Evolutionary conservation across 306 rosid species (phyloP).

Genomic region (apple (Malus domestica)): ASM211411v1 NC_041797.1:20921001-20921500

Average conservation of each 20-base stretch:
- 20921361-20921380: neutral
- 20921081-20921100: constrained; percentile 8
- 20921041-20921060: constrained; percentile 7
- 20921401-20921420: neutral
- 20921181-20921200: constrained; percentile 4
- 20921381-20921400: too few relatives aligned
- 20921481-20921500: neutral
- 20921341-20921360: neutral
- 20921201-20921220: constrained; percentile 9
- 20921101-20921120: constrained; percentile 9
- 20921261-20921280: constrained; percentile 33
- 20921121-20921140: constrained; percentile 2
- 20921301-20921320: neutral
- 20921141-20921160: neutral
- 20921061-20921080: constrained; percentile 9
- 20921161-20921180: constrained; percentile 1
- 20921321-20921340: neutral
- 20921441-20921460: neutral
- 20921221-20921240: constrained; percentile 16
- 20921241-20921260: constrained; percentile 31
- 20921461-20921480: neutral
- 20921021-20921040: constrained; percentile 27
- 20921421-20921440: neutral
- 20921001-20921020: constrained; percentile 41
- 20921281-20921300: constrained; percentile 5